Conservation (phyloP, 2,329 filamentous ascomycete genomes). For the Colletotrichum sublineola region DNA sequence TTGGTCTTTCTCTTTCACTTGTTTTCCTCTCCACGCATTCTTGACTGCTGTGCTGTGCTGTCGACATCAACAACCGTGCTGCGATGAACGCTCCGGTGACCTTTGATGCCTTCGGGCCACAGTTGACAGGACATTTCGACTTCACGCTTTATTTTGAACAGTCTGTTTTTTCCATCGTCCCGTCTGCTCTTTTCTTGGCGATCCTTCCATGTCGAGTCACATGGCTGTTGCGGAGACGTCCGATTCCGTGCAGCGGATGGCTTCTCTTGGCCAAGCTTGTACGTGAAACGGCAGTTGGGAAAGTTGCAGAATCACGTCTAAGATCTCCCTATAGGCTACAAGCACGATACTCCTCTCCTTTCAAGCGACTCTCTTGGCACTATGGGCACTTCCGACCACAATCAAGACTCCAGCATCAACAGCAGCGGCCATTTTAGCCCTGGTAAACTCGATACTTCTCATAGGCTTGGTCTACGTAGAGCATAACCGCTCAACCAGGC, state of each 20-base stretch:
- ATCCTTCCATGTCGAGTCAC: conserved; percentile 18
- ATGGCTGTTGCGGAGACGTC: conserved; percentile 30
- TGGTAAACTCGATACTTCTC: conserved; percentile 50
- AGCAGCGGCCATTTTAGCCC: conserved; percentile 46
- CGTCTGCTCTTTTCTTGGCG: conserved; percentile 23
- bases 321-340: neutral
- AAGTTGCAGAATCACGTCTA: neutral
- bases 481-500: neutral
- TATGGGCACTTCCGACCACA: conserved; percentile 23
- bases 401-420: conserved; percentile 44
- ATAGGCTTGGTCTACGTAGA: conserved; percentile 14
- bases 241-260: conserved; percentile 20
- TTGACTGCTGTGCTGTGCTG: neutral
- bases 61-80: neutral
- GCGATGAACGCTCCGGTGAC: conserved; percentile 9
- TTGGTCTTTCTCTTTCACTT: neutral
- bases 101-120: conserved; percentile 26
- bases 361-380: conserved; percentile 16
- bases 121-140: conserved; percentile 41
- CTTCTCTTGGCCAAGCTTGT: conserved; percentile 46
- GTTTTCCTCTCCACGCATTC: neutral
- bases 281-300: neutral
- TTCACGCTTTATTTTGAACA: conserved; percentile 46
- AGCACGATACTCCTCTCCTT: neutral
- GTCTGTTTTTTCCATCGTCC: conserved; percentile 39